Evolutionary conservation across 129 eudicot genomes (phyloP), one percentile per base, ranked within the genome.

Genomic region (Ambrosia artemisiifolia): DNA sequence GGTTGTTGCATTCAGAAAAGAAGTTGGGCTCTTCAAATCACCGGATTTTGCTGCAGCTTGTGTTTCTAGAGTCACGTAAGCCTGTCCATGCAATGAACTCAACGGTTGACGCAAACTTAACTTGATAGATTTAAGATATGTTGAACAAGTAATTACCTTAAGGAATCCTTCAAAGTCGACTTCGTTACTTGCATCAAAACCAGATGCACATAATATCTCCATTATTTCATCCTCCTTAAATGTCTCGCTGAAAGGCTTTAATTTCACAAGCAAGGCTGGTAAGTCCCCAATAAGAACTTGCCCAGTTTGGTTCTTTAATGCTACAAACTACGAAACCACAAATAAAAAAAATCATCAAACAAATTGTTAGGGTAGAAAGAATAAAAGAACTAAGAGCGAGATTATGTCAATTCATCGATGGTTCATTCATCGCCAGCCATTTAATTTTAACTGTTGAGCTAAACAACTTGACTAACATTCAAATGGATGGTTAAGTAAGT

Each of bases 101-200:
- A 30, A 35, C 5, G n/a, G 6, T 68, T 61, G 66, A 42, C 43
- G 2, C 36, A 59, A 57, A 44, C 48, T 57, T 43, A 20, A 47
- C 33, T 70, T 7, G 4, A 67, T 61, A 33, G 7, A 74, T 36
- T 72, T 16, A 65, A 65, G 54, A 54, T 44, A 51, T 12, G n/a
- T 60, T 65, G 33, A 40, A 30, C 2, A 3, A 75, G 46, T 55
- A 11, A 38, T 40, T 67, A 75, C 98, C 93, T 72, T 90, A 79
- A 94, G 90, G 72, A 90, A 90, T 32, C 81, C 86, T 83, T 94
- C 98, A 64, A 94, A 94, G 32, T 86, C 89, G 12, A 90, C 79
- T 81, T 84, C 86, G 20, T 67, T 75, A 71, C 69, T 65, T 44
- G 63, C 50, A 65, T 86, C 95, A 46, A 85, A 56, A 59, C 77